A percentile compares a stretch with the other conserved stretches of the same genome.
These are phyloP conservation scores for Theileria sp. DNA, from an alignment of 169 alveolate species.

Conservation along the genomic window DNA sequence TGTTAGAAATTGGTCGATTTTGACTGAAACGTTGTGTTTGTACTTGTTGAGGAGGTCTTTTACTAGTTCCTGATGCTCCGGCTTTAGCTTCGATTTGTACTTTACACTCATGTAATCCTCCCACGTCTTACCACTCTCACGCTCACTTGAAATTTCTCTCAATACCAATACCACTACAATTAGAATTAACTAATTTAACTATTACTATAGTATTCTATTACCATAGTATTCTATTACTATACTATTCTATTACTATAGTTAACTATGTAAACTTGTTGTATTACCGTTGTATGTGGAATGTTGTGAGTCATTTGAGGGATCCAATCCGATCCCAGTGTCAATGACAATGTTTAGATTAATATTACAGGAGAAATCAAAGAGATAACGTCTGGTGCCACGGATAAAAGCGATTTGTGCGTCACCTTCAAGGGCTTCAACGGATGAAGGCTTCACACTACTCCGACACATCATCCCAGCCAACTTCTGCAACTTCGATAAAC, in stretches of 20 bases:
- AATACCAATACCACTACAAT: slow-evolving; percentile 55
- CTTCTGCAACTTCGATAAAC: slow-evolving; percentile 37
- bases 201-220: slow-evolving; percentile 45
- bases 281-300: slow-evolving; percentile 40
- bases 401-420: slow-evolving; percentile 83
- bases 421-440: slow-evolving; percentile 72
- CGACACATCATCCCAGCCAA: slow-evolving; percentile 51
- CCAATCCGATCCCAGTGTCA: slow-evolving; percentile 33
- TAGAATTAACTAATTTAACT: not conserved
- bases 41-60: slow-evolving; percentile 41
- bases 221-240: slow-evolving; percentile 51
- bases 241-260: too few relatives aligned
- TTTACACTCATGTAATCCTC: slow-evolving; percentile 57
- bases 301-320: slow-evolving; percentile 15
- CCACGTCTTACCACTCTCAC: slow-evolving; percentile 75
- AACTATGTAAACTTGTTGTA: too few relatives aligned
- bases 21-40: slow-evolving; percentile 31
- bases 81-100: slow-evolving; percentile 35
- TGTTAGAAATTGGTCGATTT: slow-evolving; percentile 34
- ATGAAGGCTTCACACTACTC: slow-evolving; percentile 61
- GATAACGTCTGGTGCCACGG: slow-evolving; percentile 80
- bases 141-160: slow-evolving; percentile 71
- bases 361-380: slow-evolving; percentile 77
- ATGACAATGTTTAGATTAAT: slow-evolving; percentile 43
- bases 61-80: slow-evolving; percentile 45